phyloP scores from a whole-genome alignment of 169 alveolate species.

The Eimeria brunetti region DNA sequence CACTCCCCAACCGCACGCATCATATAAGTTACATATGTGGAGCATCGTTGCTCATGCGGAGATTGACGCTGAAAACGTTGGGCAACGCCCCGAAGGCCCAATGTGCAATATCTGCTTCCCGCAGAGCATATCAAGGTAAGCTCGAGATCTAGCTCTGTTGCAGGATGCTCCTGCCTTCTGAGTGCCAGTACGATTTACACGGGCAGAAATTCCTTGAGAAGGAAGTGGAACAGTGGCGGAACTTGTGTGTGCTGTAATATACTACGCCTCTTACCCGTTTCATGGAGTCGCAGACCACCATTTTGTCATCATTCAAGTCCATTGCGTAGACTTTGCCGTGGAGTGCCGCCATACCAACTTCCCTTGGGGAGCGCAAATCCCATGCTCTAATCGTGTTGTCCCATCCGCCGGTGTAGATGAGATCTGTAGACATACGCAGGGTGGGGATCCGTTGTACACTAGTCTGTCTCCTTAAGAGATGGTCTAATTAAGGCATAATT shows the following conservation, averaged over 20 bases:
- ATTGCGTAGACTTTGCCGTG: constrained; percentile 80
- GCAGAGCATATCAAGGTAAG: neutral
- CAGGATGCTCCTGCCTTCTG: neutral
- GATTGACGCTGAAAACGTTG: neutral
- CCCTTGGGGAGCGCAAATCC: constrained; percentile 78
- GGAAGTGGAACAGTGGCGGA: neutral
- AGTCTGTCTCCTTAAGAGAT: neutral
- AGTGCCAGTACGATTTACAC: neutral
- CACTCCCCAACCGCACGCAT: neutral
- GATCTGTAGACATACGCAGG: constrained; percentile 6
- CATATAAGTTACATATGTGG: neutral
- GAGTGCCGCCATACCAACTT: constrained; percentile 56
- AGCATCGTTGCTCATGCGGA: neutral
- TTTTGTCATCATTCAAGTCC: constrained; percentile 71
- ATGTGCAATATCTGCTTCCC: neutral
- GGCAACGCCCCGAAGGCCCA: neutral
- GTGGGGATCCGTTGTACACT: neutral
- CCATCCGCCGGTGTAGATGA: constrained; percentile 81
- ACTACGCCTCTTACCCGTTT: constrained; percentile 61
- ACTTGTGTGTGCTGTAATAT: neutral
- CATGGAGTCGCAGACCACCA: constrained; percentile 78
- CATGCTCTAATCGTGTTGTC: constrained; percentile 76
- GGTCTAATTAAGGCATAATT: neutral
- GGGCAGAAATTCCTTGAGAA: neutral
- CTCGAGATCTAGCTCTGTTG: neutral